Evolutionary conservation across 208 protist genomes (phyloP).

Genomic region (Leishmania major): DNA sequence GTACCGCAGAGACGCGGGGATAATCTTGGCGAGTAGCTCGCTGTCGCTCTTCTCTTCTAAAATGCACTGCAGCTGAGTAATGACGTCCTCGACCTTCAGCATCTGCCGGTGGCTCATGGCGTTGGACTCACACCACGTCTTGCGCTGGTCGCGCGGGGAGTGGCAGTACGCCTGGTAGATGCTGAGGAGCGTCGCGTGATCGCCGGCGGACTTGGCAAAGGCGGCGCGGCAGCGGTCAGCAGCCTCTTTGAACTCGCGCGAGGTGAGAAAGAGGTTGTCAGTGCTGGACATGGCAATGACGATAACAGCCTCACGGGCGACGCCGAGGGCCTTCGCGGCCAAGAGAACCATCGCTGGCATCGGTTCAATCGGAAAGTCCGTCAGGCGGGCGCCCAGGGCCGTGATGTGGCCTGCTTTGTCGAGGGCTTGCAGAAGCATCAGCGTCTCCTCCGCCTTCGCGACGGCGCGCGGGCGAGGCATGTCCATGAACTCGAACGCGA

Average conservation of each 20-base stretch:
- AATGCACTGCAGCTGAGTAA: constrained; percentile 73
- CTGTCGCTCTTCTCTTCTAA: constrained; percentile 66
- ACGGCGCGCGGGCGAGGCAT: constrained; percentile 92
- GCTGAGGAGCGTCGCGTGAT: constrained; percentile 86
- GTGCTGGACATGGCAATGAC: constrained; percentile 95
- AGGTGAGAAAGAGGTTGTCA: constrained; percentile 85
- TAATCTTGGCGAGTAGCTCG: constrained; percentile 41
- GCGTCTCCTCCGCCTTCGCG: constrained; percentile 90
- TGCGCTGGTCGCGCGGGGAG: constrained; percentile 63
- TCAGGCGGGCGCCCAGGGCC: constrained; percentile 93
- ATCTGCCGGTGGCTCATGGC: constrained; percentile 80
- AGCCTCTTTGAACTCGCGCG: constrained; percentile 68
- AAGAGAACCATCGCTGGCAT: constrained; percentile 97
- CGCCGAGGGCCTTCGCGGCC: constrained; percentile 92
- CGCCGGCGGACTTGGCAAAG: constrained; percentile 81
- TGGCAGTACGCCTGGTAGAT: constrained; percentile 83
- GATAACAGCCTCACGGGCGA: constrained; percentile 93
- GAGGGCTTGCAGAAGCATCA: constrained; percentile 94
- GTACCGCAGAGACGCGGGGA: constrained; percentile 36
- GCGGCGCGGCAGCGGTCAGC: constrained; percentile 73
- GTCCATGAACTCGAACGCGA: constrained; percentile 99
- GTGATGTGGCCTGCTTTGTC: constrained; percentile 88
- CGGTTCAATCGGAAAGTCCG: constrained; percentile 98
- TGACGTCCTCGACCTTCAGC: constrained; percentile 86
- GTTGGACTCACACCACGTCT: constrained; percentile 85